phyloP scores from a whole-genome alignment of 805 yeast genomes.

The Barnettozyma pratensis region DNA sequence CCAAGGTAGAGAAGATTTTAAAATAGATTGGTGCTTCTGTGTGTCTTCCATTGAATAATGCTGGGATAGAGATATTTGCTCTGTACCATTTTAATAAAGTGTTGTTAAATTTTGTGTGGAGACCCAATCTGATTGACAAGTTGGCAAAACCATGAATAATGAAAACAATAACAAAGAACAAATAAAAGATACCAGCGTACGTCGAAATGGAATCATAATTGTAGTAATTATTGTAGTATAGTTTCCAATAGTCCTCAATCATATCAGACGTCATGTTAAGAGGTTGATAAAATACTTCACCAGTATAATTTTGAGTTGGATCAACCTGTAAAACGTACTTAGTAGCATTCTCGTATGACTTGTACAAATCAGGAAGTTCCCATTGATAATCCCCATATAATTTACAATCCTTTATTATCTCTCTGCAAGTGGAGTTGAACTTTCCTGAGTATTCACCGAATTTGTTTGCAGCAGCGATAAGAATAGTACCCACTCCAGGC shows the following conservation, averaged over 20 bases:
- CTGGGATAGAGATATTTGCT: conserved; percentile 18
- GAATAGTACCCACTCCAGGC: conserved; percentile 13
- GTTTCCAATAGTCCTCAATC: background rate
- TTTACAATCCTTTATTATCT: background rate
- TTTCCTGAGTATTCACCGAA: conserved; percentile 7
- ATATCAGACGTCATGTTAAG: conserved; percentile 2
- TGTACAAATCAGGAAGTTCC: conserved; percentile 15
- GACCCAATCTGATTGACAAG: conserved; percentile 23
- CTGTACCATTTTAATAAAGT: conserved; percentile 15
- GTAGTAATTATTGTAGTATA: conserved; percentile 7
- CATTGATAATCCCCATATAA: background rate
- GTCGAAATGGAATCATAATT: conserved; percentile 16
- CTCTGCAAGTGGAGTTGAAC: conserved; percentile 11
- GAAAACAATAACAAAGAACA: conserved; percentile 36
- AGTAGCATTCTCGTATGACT: conserved; percentile 29
- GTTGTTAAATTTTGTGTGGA: conserved; percentile 11
- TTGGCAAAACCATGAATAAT: conserved; percentile 30
- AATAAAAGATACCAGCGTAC: conserved; percentile 29
- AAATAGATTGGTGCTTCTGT: conserved; percentile 1
- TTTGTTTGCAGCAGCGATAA: conserved; percentile 8
- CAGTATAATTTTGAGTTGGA: conserved; percentile 7
- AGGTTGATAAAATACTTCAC: conserved; percentile 10
- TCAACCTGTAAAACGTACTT: conserved; percentile 10
- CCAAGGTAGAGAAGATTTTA: conserved; percentile 10
- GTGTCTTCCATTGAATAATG: conserved; percentile 16